A percentile compares a stretch with the other conserved stretches of the same genome.
Evolutionary conservation across 208 protist genomes (phyloP).

Genomic region (Crithidia brevicula): DNA sequence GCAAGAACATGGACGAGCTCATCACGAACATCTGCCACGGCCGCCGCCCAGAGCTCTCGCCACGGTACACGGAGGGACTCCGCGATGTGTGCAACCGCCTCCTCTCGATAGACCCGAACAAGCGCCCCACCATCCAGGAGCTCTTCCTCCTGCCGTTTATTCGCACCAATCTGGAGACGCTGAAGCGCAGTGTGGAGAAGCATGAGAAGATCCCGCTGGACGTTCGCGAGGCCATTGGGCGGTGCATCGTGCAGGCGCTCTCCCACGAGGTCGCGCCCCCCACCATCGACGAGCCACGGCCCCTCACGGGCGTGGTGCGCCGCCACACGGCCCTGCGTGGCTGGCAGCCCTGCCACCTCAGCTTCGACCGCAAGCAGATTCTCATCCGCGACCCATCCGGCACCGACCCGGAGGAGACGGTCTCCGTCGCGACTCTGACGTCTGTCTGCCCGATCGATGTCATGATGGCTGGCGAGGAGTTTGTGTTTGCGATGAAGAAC

Average conservation of each 20-base stretch:
- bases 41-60: constrained; percentile 50
- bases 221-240: constrained; percentile 64
- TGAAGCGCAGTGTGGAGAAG: constrained; percentile 74
- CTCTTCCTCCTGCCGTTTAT: constrained; percentile 79
- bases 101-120: constrained; percentile 60
- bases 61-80: constrained; percentile 53
- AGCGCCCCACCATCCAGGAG: constrained; percentile 62
- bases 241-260: constrained; percentile 64
- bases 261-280: constrained; percentile 31
- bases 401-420: constrained; percentile 45
- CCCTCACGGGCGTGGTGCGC: constrained; percentile 47
- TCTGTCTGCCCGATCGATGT: constrained; percentile 83
- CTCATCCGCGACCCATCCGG: constrained; percentile 40
- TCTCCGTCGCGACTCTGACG: constrained; percentile 61
- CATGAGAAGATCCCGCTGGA: constrained; percentile 65
- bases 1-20: constrained; percentile 83
- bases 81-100: constrained; percentile 62
- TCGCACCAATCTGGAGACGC: constrained; percentile 59
- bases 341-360: constrained; percentile 75
- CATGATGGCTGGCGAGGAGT: constrained; percentile 63
- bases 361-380: constrained; percentile 44
- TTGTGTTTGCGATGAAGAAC: constrained; percentile 84
- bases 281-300: constrained; percentile 35
- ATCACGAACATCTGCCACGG: constrained; percentile 84
- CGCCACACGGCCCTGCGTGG: constrained; percentile 74